These are phyloP conservation scores for Cercospora sp. DNA, from an alignment of 2,329 filamentous ascomycete genomes.

Conservation along the genomic window DNA sequence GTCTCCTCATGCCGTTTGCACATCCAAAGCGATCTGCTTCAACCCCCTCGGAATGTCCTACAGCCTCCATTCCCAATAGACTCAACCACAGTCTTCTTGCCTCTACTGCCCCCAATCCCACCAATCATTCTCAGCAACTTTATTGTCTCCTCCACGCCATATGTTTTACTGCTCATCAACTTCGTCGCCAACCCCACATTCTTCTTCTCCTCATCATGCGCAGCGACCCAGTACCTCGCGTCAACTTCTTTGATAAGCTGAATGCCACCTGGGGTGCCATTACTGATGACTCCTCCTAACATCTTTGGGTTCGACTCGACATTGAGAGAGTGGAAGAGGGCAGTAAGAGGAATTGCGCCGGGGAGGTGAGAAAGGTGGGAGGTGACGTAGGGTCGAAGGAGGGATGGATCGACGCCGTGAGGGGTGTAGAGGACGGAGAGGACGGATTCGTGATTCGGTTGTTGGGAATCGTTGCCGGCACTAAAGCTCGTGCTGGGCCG, in stretches of 20 bases:
- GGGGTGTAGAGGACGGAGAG: conserved; percentile 66
- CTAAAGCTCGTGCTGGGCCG: conserved; percentile 12
- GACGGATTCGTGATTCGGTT: conserved; percentile 38
- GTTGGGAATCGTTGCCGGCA: conserved; percentile 13
- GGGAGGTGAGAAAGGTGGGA: conserved; percentile 56
- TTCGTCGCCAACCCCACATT: conserved; percentile 55
- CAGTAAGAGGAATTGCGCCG: conserved; percentile 62
- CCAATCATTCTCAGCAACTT: conserved; percentile 36
- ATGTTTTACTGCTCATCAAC: conserved; percentile 52
- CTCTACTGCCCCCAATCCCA: conserved; percentile 14
- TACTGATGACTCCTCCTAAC: conserved; percentile 60
- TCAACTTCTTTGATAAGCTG: conserved; percentile 57
- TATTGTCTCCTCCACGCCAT: conserved; percentile 50
- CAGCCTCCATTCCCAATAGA: conserved; percentile 15
- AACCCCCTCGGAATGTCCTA: conserved; percentile 6
- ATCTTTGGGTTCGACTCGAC: conserved; percentile 61
- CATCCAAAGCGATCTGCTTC: neutral
- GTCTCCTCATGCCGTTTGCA: neutral
- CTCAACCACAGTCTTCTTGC: conserved; percentile 19
- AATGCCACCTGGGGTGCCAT: conserved; percentile 58
- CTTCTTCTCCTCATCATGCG: conserved; percentile 62
- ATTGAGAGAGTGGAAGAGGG: conserved; percentile 66
- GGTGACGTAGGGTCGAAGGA: conserved; percentile 57
- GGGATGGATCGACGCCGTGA: conserved; percentile 59
- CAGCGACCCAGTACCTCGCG: conserved; percentile 60